These are phyloP conservation scores for Pythium brassicae DNA, from an alignment of 352 stramenopile species.

Conservation along the genomic window DNA sequence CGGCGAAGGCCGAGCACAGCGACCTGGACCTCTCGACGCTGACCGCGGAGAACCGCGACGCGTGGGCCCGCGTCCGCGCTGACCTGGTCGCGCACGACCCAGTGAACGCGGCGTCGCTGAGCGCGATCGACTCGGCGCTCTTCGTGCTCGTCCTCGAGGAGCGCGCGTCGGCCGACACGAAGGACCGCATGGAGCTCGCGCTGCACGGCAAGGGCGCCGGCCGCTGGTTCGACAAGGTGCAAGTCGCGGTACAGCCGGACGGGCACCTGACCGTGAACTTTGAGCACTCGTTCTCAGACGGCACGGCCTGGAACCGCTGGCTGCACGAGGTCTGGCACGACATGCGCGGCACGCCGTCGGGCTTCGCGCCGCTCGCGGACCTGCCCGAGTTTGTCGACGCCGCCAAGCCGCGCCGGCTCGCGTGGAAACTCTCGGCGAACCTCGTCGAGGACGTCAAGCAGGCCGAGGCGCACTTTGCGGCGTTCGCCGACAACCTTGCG, in stretches of 20 bases:
- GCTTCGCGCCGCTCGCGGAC: slow-evolving; percentile 60
- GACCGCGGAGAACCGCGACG: slow-evolving; percentile 81
- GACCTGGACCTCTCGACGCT: slow-evolving; percentile 73
- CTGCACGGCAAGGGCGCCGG: slow-evolving; percentile 79
- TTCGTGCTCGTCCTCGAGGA: slow-evolving; percentile 89
- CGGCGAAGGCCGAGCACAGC: slow-evolving; percentile 35
- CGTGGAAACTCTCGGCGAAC: slow-evolving; percentile 78
- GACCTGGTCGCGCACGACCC: slow-evolving; percentile 63
- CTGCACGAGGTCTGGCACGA: slow-evolving; percentile 90
- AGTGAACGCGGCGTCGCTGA: slow-evolving; percentile 66
- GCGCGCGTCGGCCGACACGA: slow-evolving; percentile 48
- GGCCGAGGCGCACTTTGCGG: slow-evolving; percentile 60
- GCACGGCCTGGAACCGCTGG: slow-evolving; percentile 91
- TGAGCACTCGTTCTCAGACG: slow-evolving; percentile 93
- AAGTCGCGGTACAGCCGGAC: slow-evolving; percentile 81
- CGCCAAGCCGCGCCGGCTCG: slow-evolving; percentile 44
- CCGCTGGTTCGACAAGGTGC: slow-evolving; percentile 94
- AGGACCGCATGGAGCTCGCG: slow-evolving; percentile 76
- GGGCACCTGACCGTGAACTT: slow-evolving; percentile 92
- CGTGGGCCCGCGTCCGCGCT: slow-evolving; percentile 76
- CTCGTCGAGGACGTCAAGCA: slow-evolving; percentile 71
- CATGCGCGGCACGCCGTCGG: slow-evolving; percentile 76
- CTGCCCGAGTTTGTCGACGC: slow-evolving; percentile 49
- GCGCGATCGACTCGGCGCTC: slow-evolving; percentile 85
- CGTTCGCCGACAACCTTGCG: slow-evolving; percentile 63